Base-by-base conservation (phyloP, 345 rosid genomes). In the Aethionema arabicum region DNA sequence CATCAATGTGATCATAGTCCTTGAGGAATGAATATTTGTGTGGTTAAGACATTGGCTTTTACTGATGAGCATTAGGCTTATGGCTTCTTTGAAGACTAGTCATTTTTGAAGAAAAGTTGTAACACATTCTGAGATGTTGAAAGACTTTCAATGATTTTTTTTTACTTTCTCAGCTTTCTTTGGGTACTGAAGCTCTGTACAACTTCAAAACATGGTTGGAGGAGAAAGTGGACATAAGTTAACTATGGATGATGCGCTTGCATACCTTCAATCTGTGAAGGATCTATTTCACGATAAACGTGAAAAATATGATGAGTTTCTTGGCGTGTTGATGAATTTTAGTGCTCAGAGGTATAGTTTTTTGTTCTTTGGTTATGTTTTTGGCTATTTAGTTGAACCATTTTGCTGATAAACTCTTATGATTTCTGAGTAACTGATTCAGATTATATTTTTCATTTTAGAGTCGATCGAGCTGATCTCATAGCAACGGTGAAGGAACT, bases 261-360 rank as follows among this genome's bases (percentile, higher is more conserved):
- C 95, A n/a, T 90, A 90, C 76, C 90, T 90, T 42, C 85, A 87
- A 73, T 90, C 90, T 0, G 97, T 90, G 50, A 87, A 85, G 67
- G 95, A 87, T 52, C 79, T 75, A 39, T 84, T 84, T 76, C 90
- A 79, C 44, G 90, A 85, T 62, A 81, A 83, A 42, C 79, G 79
- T 66, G 97, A 83, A 33, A 87, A 87, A 59, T 90, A 90, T 58
- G 95, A 87, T 13, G 85, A 76, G 14, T 90, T 90, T 65, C 92
- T 90, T 63, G 92, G 87, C 67, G 95, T 90, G 39, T 87, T 90
- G 97, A 90, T 83, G 74, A 95, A 85, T 73, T 90, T 87, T 69
- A 87, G 82, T 76, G 90, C 95, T 51, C 97, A 87, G 67, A 83
- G 92, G 97, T 87, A 33, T 37, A 5, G 2, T 35, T 27, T 2